These are phyloP conservation scores for Allium fistulosum DNA, from an alignment of 106 monocot species.

Conservation along the genomic window DNA sequence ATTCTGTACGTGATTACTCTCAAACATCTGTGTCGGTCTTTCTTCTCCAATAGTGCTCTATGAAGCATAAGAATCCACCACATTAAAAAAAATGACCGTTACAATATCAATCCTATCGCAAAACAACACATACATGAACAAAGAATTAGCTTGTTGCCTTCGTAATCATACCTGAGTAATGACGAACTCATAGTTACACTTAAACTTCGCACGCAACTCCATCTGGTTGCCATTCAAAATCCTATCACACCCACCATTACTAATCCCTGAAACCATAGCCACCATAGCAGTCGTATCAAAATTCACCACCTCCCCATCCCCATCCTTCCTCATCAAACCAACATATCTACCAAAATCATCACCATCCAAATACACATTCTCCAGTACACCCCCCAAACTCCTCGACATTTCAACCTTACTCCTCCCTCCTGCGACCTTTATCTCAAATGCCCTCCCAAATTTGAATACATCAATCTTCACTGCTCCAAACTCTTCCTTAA, in stretches of 20 bases:
- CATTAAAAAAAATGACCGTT: too few relatives aligned
- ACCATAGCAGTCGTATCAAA: constrained; percentile 94
- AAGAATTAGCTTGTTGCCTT: too few relatives aligned
- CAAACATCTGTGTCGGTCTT: too few relatives aligned
- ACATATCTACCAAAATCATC: constrained; percentile 31
- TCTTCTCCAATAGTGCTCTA: too few relatives aligned
- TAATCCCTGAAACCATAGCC: constrained; percentile 92
- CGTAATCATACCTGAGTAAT: constrained; percentile 56
- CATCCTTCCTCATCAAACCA: constrained; percentile 16
- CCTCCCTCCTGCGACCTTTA: constrained; percentile 33
- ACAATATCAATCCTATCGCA: too few relatives aligned
- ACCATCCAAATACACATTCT: constrained; percentile 6
- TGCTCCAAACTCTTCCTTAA: constrained; percentile 46
- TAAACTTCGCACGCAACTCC: constrained; percentile 49
- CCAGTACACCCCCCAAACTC: not conserved
- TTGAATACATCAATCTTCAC: constrained; percentile 19
- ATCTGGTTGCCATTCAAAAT: constrained; percentile 33
- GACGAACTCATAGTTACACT: constrained; percentile 85
- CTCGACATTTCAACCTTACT: constrained; percentile 27
- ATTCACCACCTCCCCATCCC: constrained; percentile 38
- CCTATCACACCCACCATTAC: constrained; percentile 50
- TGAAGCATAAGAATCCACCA: too few relatives aligned
- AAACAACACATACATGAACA: too few relatives aligned
- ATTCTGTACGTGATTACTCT: too few relatives aligned
- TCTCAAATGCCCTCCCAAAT: constrained; percentile 25